Evolutionary conservation across 768 basidiomycete genomes (phyloP).

Genomic region (Suillus fuscotomentosus): DNA sequence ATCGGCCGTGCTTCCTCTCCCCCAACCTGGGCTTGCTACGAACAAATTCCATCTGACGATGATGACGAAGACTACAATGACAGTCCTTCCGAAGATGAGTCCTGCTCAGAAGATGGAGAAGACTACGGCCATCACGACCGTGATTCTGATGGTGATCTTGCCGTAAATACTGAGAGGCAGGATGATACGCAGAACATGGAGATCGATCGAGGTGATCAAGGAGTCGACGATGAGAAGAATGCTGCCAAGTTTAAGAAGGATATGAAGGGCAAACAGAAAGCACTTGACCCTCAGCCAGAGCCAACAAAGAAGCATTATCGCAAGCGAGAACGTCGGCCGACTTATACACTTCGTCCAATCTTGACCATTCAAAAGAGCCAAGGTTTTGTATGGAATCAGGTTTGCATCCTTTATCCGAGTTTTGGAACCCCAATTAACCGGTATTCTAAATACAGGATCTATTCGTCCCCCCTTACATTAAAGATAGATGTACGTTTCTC

Average conservation of each 20-base stretch:
- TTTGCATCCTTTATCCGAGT: constrained; percentile 32
- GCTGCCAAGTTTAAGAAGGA: constrained; percentile 48
- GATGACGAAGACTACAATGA: constrained; percentile 59
- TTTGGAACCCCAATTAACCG: background rate
- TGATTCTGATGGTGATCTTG: constrained; percentile 30
- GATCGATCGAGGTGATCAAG: constrained; percentile 40
- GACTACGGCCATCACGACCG: constrained; percentile 44
- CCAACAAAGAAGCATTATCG: constrained; percentile 45
- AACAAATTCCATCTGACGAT: constrained; percentile 77
- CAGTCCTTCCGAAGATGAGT: constrained; percentile 50
- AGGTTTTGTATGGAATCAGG: constrained; percentile 92
- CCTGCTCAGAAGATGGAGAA: constrained; percentile 75
- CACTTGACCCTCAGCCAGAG: constrained; percentile 64
- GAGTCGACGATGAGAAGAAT: constrained; percentile 33
- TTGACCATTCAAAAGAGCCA: constrained; percentile 85
- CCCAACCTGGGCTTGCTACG: constrained; percentile 88
- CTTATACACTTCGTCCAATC: constrained; percentile 73
- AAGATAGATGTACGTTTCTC: constrained; percentile 75
- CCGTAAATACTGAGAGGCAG: constrained; percentile 27
- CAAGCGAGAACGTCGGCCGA: constrained; percentile 54
- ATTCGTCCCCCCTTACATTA: constrained; percentile 86
- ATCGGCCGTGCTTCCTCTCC: constrained; percentile 82
- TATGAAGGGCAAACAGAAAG: constrained; percentile 79
- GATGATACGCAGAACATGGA: constrained; percentile 60
- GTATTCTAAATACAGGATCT: constrained; percentile 55